These are phyloP conservation scores for Rhododendron henanense DNA, from an alignment of 148 eudicot species.

Conservation along the genomic window DNA sequence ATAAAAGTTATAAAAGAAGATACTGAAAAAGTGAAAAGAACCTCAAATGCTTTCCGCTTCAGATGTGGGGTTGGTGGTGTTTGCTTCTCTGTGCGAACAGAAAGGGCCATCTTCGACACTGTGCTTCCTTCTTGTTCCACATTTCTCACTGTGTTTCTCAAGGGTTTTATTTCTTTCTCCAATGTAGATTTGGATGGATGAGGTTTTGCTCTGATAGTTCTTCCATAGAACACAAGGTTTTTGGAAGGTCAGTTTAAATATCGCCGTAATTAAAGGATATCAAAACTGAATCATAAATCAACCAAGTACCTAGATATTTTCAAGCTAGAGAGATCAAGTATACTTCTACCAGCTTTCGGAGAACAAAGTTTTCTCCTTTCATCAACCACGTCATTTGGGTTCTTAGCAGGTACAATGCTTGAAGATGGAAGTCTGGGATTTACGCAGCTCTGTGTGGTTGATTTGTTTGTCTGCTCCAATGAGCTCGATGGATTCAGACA, in stretches of 20 bases:
- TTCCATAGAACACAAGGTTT: constrained; percentile 2
- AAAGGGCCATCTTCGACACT: constrained; percentile 16
- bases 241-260: not conserved
- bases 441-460: constrained; percentile 21
- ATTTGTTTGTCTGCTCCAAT: constrained; percentile 21
- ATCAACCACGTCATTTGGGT: constrained; percentile 15
- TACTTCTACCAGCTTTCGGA: constrained; percentile 18
- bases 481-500: constrained; percentile 19
- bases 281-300: not conserved
- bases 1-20: not conserved
- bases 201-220: constrained; percentile 24
- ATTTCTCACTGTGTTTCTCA: constrained; percentile 15
- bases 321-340: constrained; percentile 24
- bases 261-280: not conserved
- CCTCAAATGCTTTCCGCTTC: constrained; percentile 68
- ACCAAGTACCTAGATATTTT: constrained; percentile 27
- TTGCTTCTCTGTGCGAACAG: constrained; percentile 29
- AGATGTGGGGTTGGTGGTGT: constrained; percentile 37
- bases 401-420: constrained; percentile 20
- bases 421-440: constrained; percentile 27
- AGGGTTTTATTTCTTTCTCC: constrained; percentile 25
- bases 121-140: constrained; percentile 12
- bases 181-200: constrained; percentile 13
- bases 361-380: constrained; percentile 27
- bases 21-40: not conserved